Conservation (phyloP, 495 filamentous ascomycete genomes). For the Polyplosphaeria fusca region DNA sequence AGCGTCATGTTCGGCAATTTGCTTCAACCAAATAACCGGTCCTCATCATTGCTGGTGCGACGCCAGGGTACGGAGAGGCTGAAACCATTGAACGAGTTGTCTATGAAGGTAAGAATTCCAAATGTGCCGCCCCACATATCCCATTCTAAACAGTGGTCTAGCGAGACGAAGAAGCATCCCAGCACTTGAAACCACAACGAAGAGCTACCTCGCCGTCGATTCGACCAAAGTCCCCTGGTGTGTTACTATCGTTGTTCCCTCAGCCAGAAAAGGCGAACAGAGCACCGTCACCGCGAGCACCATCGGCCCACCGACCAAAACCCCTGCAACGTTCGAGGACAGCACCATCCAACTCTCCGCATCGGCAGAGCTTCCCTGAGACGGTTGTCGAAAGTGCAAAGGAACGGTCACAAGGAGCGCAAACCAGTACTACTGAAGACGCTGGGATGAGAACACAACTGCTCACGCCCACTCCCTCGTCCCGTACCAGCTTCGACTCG, state of each 20-base stretch:
- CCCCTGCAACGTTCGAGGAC: slow-evolving; percentile 60
- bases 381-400: slow-evolving; percentile 6
- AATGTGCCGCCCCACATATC: not conserved
- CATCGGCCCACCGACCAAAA: slow-evolving; percentile 41
- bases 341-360: slow-evolving; percentile 53
- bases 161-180: slow-evolving; percentile 14
- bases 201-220: slow-evolving; percentile 30
- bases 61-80: slow-evolving; percentile 69
- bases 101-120: slow-evolving; percentile 32
- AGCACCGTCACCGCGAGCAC: slow-evolving; percentile 44
- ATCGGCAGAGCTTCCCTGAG: slow-evolving; percentile 24
- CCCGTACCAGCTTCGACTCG: slow-evolving; percentile 48
- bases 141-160: slow-evolving; percentile 18
- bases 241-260: slow-evolving; percentile 62
- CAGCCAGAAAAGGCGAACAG: slow-evolving; percentile 24
- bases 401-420: slow-evolving; percentile 29
- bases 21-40: slow-evolving; percentile 49
- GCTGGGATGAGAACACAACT: slow-evolving; percentile 1
- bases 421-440: slow-evolving; percentile 23
- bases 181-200: slow-evolving; percentile 27
- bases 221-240: slow-evolving; percentile 50
- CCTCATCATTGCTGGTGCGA: slow-evolving; percentile 58
- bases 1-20: slow-evolving; percentile 91
- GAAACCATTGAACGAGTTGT: slow-evolving; percentile 46
- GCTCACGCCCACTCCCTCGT: slow-evolving; percentile 39